Evolutionary conservation across 495 filamentous ascomycete species (phyloP).

Genomic region (Neurospora sublineolata): DNA sequence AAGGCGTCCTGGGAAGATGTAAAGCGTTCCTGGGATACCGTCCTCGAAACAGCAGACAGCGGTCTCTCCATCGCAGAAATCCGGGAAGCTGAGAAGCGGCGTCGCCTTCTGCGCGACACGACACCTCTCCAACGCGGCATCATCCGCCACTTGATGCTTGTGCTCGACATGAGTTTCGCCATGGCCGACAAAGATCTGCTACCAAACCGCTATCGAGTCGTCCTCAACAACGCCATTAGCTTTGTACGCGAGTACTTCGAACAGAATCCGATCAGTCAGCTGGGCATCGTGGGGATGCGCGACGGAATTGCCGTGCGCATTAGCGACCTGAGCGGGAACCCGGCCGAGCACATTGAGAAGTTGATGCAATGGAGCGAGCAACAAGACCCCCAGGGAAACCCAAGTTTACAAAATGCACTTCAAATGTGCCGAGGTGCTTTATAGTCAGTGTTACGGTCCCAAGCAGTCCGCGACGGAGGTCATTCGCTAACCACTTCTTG

Average conservation of each 20-base stretch:
- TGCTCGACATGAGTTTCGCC: constrained; percentile 84
- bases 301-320: constrained; percentile 81
- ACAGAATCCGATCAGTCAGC: constrained; percentile 96
- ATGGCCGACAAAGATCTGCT: constrained; percentile 94
- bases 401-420: constrained; percentile 87
- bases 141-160: constrained; percentile 82
- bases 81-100: constrained; percentile 36
- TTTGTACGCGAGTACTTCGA: constrained; percentile 95
- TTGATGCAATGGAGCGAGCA: constrained; percentile 53
- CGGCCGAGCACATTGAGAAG: constrained; percentile 72
- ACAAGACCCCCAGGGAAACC: constrained; percentile 77
- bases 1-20: constrained; percentile 38
- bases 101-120: constrained; percentile 67
- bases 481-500: not conserved
- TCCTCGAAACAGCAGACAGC: constrained; percentile 33
- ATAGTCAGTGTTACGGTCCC: constrained; percentile 43
- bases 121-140: constrained; percentile 93
- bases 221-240: constrained; percentile 70
- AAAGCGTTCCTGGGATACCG: constrained; percentile 36
- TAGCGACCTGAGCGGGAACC: constrained; percentile 84
- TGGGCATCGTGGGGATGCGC: constrained; percentile 80
- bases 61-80: constrained; percentile 24
- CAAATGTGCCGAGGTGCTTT: constrained; percentile 86
- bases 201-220: constrained; percentile 73
- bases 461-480: not conserved